Base-by-base conservation (phyloP, 2,329 filamentous ascomycete genomes). In the Ophiostoma quercus region DNA sequence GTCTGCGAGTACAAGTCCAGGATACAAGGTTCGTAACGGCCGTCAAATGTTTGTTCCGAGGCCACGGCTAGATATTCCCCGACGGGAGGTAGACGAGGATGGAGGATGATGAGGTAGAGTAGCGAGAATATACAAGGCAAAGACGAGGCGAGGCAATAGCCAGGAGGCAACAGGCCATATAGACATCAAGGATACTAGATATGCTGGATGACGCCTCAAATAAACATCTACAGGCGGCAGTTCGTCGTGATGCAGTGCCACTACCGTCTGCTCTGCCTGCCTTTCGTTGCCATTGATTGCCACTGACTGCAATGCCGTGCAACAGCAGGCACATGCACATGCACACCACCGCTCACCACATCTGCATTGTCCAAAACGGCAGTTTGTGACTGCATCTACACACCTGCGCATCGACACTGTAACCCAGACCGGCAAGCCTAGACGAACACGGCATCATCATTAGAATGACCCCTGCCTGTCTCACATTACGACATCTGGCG, bases 341-440 rank as follows among this genome's bases (percentile, higher is more conserved):
- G 51, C 51, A 57, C 51, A 57, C 22, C n/a, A 25, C 51, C 1
- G 51, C 12, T 12, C 51, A 57, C 51, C n/a, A 14, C 51, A 57
- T 57, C 51, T 57, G 51, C 51, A 57, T n/a, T 57, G 4, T 57
- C 8, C 51, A 29, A 47, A 47, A 19, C 43, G 43, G 43, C 16
- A 47, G 43, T n/a, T 47, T 47, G 43, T 47, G 43, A 62, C 57
- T 62, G 12, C 57, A 32, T 62, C 51, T 25, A 57, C 16, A 19
- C 47, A 7, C 47, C 16, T 29, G 51, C 57, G 25, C 57, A 16
- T 62, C 11, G 25, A 22, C 51, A 22, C 34, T 39, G 16, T 22
- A 11, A 77, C 79, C 79, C 74, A 79, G 77, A 77, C 77, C 74
- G 79, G 79, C 74, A 80, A 77, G 76, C 74, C 71, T 79, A 79